Evolutionary conservation across 164 flowering plant genomes (phyloP).

Genomic region (Magnolia changhungtana): DNA sequence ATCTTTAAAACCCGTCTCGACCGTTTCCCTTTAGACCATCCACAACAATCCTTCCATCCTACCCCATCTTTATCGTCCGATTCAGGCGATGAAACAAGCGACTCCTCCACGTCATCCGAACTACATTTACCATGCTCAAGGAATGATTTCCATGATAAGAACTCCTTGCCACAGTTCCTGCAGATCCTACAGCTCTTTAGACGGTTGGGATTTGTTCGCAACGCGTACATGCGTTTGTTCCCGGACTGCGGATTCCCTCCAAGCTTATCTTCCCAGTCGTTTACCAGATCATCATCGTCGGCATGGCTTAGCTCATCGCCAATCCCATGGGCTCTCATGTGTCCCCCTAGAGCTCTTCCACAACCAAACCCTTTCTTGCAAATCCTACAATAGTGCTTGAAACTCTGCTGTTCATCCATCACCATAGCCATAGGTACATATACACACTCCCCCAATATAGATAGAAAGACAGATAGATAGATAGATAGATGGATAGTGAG

Average conservation of each 20-base stretch:
- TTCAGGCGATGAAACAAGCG: constrained; percentile 46
- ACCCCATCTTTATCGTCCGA: constrained; percentile 41
- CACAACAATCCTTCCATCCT: constrained; percentile 29
- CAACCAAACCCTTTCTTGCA: constrained; percentile 94
- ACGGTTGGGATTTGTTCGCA: constrained; percentile 78
- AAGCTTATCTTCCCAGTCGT: constrained; percentile 55
- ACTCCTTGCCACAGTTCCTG: constrained; percentile 86
- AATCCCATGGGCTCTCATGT: constrained; percentile 97
- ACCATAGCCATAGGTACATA: constrained; percentile 17
- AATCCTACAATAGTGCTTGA: constrained; percentile 75
- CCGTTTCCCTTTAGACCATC: constrained; percentile 78
- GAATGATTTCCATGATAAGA: constrained; percentile 83
- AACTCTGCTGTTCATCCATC: constrained; percentile 47
- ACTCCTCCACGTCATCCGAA: constrained; percentile 43
- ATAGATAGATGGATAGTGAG: not conserved
- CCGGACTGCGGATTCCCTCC: constrained; percentile 30
- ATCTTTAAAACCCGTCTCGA: constrained; percentile 44
- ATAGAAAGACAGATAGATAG: not conserved
- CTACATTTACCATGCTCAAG: constrained; percentile 83
- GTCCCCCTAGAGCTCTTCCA: constrained; percentile 95
- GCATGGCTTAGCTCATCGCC: constrained; percentile 54
- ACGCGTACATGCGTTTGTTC: constrained; percentile 63
- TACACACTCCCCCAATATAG: not conserved
- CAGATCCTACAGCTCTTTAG: constrained; percentile 61
- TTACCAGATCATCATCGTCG: constrained; percentile 51